Evolutionary conservation across 805 yeast species (phyloP), one percentile per base, ranked within the genome.

Genomic region (Sugiyamaella americana): DNA sequence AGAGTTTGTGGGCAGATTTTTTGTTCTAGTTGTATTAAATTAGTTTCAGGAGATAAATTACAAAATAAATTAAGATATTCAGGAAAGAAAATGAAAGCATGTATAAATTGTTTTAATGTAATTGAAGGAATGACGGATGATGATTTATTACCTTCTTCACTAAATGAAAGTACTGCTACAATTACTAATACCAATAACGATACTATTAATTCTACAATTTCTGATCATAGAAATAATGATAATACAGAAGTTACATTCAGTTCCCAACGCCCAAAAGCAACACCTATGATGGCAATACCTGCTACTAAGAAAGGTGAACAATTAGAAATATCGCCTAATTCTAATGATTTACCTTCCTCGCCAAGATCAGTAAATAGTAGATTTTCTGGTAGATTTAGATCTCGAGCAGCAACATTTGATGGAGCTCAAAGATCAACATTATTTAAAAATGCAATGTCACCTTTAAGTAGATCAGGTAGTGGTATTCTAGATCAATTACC

Each of bases 1-100:
- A 70, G 98, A 45, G 80, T 91, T 30, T 91, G 98, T 66, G 98
- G 98, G 2, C 96, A 89, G 63, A 89, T 91, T 41, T 91, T 89
- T 60, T 91, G 98, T 64, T 74, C 84, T 38, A 72, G 75, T 6
- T 91, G 98, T 63, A 87, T 96, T 0, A 67, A 76, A 2, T 75
- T 87, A 57, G 67, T 87, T 57, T 58, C 84, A 50, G 87, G 93
- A 41, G 74, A 78, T 43, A 72, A 72, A 62, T 72, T 86, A 70
- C 75, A 80, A 36, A 26, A 26, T 26, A 26, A 26, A 13, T 26
- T 26, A 13, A 8, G 32, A 13, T 71, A 74, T 54, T 71, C 71
- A 21, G 94, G 89, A 17, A 81, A 75, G n/a, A n/a, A n/a, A 59
- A 75, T 84, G 74, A 68, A 95, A 48, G 87, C 84, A 1, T 88